Base-by-base conservation (phyloP, 495 filamentous ascomycete genomes). In the Clavariopsis aquatica region DNA sequence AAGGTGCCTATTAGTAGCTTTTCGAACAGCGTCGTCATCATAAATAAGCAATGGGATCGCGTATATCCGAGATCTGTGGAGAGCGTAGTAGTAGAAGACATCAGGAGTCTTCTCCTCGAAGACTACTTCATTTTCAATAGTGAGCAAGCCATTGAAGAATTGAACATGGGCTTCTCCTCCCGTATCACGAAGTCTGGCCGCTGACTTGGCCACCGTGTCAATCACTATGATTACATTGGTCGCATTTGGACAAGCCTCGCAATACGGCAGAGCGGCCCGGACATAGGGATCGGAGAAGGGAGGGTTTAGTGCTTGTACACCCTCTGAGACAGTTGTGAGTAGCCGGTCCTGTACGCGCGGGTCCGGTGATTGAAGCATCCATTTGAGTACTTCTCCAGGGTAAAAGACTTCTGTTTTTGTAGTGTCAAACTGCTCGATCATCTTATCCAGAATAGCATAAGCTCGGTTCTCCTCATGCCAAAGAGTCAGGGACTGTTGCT, bases 361-460 rank as follows among this genome's bases (percentile, higher is more conserved):
- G n/a, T 65, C 60, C 17, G 23, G 19, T 4, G 56, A 27, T n/a
- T 57, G n/a, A 10, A 71, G 64, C 65, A 68, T 52, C 61, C 54
- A 62, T 46, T 68, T 64, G 28, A 71, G 19, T 19, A 64, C 53
- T 36, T 67, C 64, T 17, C 68, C 68, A 22, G 68, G 64, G 23
- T 64, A 67, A 45, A 57, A 70, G 8, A 51, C 24, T 17, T 64
- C 54, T 2, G 68, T 60, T 27, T 65, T 71, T 9, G 55, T 22
- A 15, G 9, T 2, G n/a, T 71, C 69, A 49, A 65, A 71, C 6
- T 23, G 12, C 47, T 68, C 69, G 46, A 71, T 49, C 56, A 71
- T 68, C 57, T 43, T 68, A 26, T 65, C 69, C 36, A 71, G 41
- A 19, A 61, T 61, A 23, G 62, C 61, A 27, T 51, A 51, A 0